These are phyloP conservation scores for Elymus sibiricus DNA, from an alignment of 176 grass and related monocot species.

Conservation along the genomic window DNA sequence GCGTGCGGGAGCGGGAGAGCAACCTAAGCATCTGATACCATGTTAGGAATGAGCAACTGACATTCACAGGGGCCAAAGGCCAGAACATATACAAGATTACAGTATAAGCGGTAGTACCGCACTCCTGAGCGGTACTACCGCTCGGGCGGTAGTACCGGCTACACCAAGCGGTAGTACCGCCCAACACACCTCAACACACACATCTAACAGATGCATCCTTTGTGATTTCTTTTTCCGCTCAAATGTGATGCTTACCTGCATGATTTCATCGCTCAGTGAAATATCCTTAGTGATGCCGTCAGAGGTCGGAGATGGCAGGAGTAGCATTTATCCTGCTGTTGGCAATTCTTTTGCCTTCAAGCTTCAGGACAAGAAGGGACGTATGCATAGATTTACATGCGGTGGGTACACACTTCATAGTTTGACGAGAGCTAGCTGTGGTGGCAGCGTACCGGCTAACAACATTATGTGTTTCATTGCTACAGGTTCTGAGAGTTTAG, in stretches of 20 bases:
- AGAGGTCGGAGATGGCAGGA: constrained; percentile 59
- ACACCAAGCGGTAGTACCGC: too few relatives aligned
- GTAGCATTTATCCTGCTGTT: constrained; percentile 56
- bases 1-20: too few relatives aligned
- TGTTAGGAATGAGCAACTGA: too few relatives aligned
- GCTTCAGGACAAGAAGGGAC: constrained; percentile 65
- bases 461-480: neutral
- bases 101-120: too few relatives aligned
- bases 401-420: constrained; percentile 48
- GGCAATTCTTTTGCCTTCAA: constrained; percentile 83
- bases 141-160: too few relatives aligned
- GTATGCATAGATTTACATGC: constrained; percentile 87
- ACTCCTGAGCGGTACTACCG: too few relatives aligned
- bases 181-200: too few relatives aligned
- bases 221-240: neutral
- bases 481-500: constrained; percentile 65
- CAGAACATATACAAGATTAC: too few relatives aligned
- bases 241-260: constrained; percentile 3
- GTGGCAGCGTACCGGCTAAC: constrained; percentile 14
- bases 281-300: constrained; percentile 66
- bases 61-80: too few relatives aligned
- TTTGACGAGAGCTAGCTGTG: constrained; percentile 14
- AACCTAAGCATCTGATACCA: too few relatives aligned
- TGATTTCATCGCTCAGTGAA: constrained; percentile 52
- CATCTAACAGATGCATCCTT: too few relatives aligned